Evolutionary conservation across 176 grass and related monocot species (phyloP).

Genomic region (Chloris gayana): DNA sequence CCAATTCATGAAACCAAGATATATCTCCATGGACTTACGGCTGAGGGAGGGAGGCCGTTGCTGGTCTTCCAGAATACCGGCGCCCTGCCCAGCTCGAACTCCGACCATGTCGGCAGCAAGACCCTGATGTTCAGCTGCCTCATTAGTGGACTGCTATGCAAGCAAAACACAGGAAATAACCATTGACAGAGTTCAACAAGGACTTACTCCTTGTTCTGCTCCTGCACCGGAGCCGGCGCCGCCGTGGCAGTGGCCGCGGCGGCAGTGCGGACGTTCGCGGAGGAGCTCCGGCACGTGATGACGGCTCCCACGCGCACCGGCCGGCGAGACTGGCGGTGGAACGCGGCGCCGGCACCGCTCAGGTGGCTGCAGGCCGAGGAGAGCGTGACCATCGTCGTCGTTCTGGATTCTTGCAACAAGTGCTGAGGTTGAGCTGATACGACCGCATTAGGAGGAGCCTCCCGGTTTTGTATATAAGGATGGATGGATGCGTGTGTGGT

Average conservation of each 20-base stretch:
- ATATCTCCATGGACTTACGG: constrained; percentile 40
- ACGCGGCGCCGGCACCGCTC: constrained; percentile 32
- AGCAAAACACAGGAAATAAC: background rate
- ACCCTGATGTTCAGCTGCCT: constrained; percentile 19
- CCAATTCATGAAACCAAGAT: background rate
- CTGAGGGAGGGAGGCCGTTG: constrained; percentile 70
- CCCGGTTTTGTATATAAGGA: constrained; percentile 24
- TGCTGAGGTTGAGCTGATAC: no score
- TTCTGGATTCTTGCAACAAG: background rate
- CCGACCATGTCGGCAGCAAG: constrained; percentile 68
- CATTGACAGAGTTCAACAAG: background rate
- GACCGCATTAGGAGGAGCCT: background rate
- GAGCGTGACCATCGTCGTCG: constrained; percentile 47
- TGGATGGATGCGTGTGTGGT: constrained; percentile 43
- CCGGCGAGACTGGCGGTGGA: constrained; percentile 21
- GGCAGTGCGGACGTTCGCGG: constrained; percentile 4
- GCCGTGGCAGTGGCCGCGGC: constrained; percentile 19
- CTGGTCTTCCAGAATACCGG: constrained; percentile 89
- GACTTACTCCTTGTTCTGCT: constrained; percentile 37
- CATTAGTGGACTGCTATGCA: no score
- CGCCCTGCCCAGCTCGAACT: constrained; percentile 85
- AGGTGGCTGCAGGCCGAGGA: constrained; percentile 53
- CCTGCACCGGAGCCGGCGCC: constrained; percentile 13
- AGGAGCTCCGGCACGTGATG: constrained; percentile 33
- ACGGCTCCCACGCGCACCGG: background rate